Base-by-base conservation (phyloP, 306 rosid species). In the Castanospermum australe region DNA sequence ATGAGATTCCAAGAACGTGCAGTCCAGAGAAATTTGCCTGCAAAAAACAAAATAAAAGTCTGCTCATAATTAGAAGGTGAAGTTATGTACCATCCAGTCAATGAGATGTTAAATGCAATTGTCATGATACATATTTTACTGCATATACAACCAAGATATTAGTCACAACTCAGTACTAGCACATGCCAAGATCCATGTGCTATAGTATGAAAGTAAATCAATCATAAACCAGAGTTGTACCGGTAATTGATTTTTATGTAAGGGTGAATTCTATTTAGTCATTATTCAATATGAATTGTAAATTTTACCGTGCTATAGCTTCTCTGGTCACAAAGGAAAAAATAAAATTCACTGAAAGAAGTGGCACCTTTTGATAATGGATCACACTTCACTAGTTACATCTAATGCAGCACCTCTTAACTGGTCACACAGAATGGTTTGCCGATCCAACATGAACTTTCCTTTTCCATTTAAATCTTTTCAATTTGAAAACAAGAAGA, bases 1-100 rank as follows among this genome's bases (percentile, higher is more conserved):
- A 83, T 83, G 97, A 68, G 97, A 93, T 82, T 89, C 89, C 91
- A 93, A 85, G 90, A 93, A 93, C 87, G 0, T 56, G 75, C 93
- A 87, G 86, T 93, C 97, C 61, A 88, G 78, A 67, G 77, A 81
- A 80, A 93, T 83, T 88, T 93, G 97, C 70, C 98, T 91, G 90
- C 81, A 61, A 48, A 69, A 72, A 80, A 72, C 64, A 62, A 67
- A 52, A 41, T 77, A 70, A 61, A 8, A 68, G 13, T 67, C 57
- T 36, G 70, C 18, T 51, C 15, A 24, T 66, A 48, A 41, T 41
- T 55, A 39, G 73, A 64, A 36, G 32, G 66, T 66, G 30, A 33
- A 36, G 55, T 61, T 59, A 47, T 57, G 5, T 41, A 74, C 25
- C 32, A 51, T 41, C 20, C 30, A 75, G 50, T 75, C 28, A 20